Conservation (phyloP, 805 yeast species). For the Zygoascus biomembranicola region DNA sequence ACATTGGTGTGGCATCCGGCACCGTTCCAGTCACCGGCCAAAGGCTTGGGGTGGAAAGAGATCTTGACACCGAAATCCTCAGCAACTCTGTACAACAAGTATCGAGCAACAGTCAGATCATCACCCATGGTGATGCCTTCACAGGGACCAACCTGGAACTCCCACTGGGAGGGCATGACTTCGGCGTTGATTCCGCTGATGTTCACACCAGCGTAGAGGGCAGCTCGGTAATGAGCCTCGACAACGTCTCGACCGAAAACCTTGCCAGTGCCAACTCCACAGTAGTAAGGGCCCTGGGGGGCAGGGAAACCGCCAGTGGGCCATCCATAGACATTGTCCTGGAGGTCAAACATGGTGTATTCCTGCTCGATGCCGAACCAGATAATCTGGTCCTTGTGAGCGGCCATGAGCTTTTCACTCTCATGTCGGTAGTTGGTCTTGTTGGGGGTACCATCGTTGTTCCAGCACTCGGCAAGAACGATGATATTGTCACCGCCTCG, state of each 20-base stretch:
- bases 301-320: conserved; percentile 99
- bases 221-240: conserved; percentile 98
- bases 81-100: conserved; percentile 85
- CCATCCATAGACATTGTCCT: conserved; percentile 92
- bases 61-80: conserved; percentile 99
- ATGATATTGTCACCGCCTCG: conserved; percentile 96
- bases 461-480: conserved; percentile 94
- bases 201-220: conserved; percentile 83
- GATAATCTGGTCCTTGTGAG: conserved; percentile 72
- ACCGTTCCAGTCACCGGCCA: conserved; percentile 99
- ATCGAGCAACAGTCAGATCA: conserved; percentile 93
- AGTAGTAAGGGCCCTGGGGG: conserved; percentile 99
- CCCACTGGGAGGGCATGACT: conserved; percentile 99
- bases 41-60: conserved; percentile 98
- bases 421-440: conserved; percentile 97
- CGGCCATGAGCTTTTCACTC: conserved; percentile 89
- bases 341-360: conserved; percentile 91
- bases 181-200: conserved; percentile 98
- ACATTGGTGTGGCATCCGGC: conserved; percentile 99
- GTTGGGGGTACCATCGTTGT: conserved; percentile 98
- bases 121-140: conserved; percentile 95
- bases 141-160: conserved; percentile 99
- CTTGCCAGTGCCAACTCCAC: conserved; percentile 99
- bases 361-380: conserved; percentile 99
- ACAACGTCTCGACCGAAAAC: conserved; percentile 96